Evolutionary conservation across 2,329 filamentous ascomycete species (phyloP).

Genomic region (Paraphaeosphaeria sporulosa): DNA sequence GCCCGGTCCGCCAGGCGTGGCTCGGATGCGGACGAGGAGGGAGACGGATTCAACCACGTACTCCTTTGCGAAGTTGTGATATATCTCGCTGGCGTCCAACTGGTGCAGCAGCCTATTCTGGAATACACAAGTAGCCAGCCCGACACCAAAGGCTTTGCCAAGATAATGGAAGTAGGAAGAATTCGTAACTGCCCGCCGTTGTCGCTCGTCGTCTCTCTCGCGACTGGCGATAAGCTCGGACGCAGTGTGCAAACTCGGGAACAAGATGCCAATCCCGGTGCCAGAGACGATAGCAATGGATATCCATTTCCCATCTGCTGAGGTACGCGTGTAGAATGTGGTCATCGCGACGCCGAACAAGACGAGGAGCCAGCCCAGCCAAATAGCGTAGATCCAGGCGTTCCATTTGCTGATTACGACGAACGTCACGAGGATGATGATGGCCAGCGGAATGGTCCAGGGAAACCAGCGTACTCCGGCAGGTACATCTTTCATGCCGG

Average conservation of each 20-base stretch:
- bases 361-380: constrained; percentile 44
- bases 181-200: constrained; percentile 46
- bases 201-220: constrained; percentile 13
- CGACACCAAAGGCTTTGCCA: constrained; percentile 57
- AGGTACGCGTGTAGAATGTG: constrained; percentile 48
- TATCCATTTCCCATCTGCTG: constrained; percentile 52
- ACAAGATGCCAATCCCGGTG: constrained; percentile 53
- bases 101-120: constrained; percentile 37
- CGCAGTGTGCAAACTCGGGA: constrained; percentile 54
- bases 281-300: constrained; percentile 53
- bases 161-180: constrained; percentile 59
- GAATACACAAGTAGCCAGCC: constrained; percentile 55
- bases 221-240: constrained; percentile 30
- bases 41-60: constrained; percentile 34
- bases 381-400: constrained; percentile 35
- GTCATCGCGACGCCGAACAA: constrained; percentile 54
- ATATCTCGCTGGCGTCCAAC: constrained; percentile 26
- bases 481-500: constrained; percentile 20
- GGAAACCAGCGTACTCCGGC: constrained; percentile 40
- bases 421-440: constrained; percentile 28
- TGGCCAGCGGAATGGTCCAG: constrained; percentile 37
- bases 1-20: constrained; percentile 22
- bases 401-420: constrained; percentile 31
- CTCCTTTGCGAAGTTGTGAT: constrained; percentile 26
- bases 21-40: constrained; percentile 34